Conservation (phyloP, 257 asterid species). For the Scutellaria galericulata region DNA sequence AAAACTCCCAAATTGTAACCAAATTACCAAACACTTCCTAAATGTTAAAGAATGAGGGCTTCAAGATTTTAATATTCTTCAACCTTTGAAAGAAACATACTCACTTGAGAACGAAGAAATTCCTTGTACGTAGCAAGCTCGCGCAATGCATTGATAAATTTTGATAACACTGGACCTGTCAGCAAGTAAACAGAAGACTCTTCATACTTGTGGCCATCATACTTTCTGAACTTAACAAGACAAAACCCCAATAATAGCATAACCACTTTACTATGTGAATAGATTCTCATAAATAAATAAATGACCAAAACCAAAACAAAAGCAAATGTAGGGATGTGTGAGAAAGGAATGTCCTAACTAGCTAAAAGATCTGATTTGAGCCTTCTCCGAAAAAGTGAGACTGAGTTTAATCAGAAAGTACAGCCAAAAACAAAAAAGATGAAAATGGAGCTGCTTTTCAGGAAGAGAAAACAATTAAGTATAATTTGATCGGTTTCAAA, state of each 20-base stretch:
- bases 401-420: slow-evolving; percentile 1
- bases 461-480: slow-evolving; percentile 13
- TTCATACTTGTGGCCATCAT: slow-evolving; percentile 1
- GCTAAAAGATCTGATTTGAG: slow-evolving; percentile 6
- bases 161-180: slow-evolving; percentile 88
- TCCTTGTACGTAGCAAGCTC: slow-evolving; percentile 96
- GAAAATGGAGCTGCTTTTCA: neutral
- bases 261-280: neutral
- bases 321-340: neutral
- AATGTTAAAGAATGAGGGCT: neutral
- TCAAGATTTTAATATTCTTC: slow-evolving; percentile 18
- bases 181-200: slow-evolving; percentile 39
- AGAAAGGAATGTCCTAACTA: neutral
- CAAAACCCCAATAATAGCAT: slow-evolving; percentile 16
- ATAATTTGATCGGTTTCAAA: slow-evolving; percentile 11
- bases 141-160: slow-evolving; percentile 70
- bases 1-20: too few species aligned
- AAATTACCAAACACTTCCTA: too few species aligned
- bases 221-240: slow-evolving; percentile 24
- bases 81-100: slow-evolving; percentile 27
- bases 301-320: too few species aligned
- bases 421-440: neutral
- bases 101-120: slow-evolving; percentile 93
- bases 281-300: neutral
- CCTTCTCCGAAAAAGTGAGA: slow-evolving; percentile 1